Conservation (phyloP, 805 yeast species). For the Dipodascopsis tothii region DNA sequence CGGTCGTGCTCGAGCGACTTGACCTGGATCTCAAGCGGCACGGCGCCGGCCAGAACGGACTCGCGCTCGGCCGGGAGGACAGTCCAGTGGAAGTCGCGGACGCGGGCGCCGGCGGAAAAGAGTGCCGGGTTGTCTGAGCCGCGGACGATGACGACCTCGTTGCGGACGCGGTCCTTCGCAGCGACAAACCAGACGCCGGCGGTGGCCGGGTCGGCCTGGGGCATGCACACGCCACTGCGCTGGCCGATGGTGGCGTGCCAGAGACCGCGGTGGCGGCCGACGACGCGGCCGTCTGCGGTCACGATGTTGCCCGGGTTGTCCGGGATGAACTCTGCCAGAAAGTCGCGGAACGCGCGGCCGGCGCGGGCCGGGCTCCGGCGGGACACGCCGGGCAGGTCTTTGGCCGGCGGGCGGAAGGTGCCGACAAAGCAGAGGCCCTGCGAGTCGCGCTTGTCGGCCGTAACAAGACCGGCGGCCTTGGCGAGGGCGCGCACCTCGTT, state of each 20-base stretch:
- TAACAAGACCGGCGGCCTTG: slow-evolving; percentile 41
- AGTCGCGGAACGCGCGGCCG: slow-evolving; percentile 56
- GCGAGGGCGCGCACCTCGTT: slow-evolving; percentile 71
- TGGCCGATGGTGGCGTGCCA: slow-evolving; percentile 98
- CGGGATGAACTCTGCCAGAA: slow-evolving; percentile 64
- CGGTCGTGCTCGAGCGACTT: slow-evolving; percentile 54
- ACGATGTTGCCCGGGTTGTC: slow-evolving; percentile 72
- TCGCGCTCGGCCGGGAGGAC: slow-evolving; percentile 9
- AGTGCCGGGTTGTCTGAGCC: slow-evolving; percentile 57
- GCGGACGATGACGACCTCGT: slow-evolving; percentile 71
- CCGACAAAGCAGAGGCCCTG: slow-evolving; percentile 89
- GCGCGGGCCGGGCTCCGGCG: slow-evolving; percentile 29
- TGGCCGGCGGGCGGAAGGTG: neutral
- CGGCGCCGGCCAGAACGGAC: slow-evolving; percentile 8
- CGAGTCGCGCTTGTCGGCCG: slow-evolving; percentile 81
- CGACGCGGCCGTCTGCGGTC: slow-evolving; percentile 63
- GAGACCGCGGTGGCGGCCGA: slow-evolving; percentile 79
- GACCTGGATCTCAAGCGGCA: slow-evolving; percentile 13
- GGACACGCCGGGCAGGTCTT: neutral
- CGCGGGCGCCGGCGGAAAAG: slow-evolving; percentile 39
- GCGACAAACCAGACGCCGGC: slow-evolving; percentile 83
- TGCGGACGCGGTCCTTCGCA: slow-evolving; percentile 54
- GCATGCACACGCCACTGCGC: slow-evolving; percentile 69
- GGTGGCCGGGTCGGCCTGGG: slow-evolving; percentile 73
- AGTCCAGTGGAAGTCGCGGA: slow-evolving; percentile 48